Conservation (phyloP, 768 basidiomycete species). For the Lyophyllum decastes region DNA sequence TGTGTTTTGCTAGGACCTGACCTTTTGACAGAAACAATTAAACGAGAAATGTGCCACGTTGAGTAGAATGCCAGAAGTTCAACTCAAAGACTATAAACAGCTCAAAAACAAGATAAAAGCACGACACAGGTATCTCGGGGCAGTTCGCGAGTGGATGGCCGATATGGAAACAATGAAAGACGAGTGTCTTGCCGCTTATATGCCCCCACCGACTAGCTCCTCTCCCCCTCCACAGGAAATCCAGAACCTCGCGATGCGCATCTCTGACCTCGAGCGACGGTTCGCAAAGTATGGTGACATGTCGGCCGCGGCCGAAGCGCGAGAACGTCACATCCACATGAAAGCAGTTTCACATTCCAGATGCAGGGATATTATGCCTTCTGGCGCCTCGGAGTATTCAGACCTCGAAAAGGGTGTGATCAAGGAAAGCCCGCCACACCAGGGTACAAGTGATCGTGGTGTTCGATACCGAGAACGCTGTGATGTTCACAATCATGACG, state of each 20-base stretch:
- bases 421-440: not conserved
- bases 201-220: not conserved
- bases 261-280: not conserved
- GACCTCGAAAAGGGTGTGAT: constrained; percentile 9
- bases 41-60: constrained; percentile 3
- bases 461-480: too few relatives aligned
- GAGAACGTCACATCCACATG: not conserved
- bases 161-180: not conserved
- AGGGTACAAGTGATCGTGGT: too few relatives aligned
- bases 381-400: not conserved
- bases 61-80: not conserved
- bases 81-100: not conserved
- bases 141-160: not conserved
- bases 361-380: not conserved
- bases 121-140: not conserved
- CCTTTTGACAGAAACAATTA: not conserved
- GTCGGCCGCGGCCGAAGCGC: not conserved
- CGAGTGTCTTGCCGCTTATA: not conserved
- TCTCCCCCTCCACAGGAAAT: not conserved
- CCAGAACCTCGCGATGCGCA: not conserved
- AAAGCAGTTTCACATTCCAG: not conserved
- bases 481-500: not conserved
- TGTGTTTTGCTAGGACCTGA: not conserved
- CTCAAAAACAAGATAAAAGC: not conserved
- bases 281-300: not conserved